Conservation (phyloP, 2,329 filamentous ascomycete genomes). For the Diaporthe batatas region DNA sequence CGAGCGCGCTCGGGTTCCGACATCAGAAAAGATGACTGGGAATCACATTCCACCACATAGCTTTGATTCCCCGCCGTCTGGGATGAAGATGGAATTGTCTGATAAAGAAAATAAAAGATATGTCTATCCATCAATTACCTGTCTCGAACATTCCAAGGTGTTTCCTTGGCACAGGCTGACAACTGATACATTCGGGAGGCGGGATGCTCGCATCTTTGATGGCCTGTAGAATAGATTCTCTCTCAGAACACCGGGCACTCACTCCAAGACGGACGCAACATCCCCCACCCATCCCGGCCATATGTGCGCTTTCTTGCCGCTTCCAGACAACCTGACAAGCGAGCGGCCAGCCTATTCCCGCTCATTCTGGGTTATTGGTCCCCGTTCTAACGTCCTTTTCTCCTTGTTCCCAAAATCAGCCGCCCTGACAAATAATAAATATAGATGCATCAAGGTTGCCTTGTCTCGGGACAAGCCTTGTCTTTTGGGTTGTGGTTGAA, state of each 20-base stretch:
- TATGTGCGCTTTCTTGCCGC: slow-evolving; percentile 15
- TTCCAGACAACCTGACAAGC: slow-evolving; percentile 34
- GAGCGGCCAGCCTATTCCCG: slow-evolving; percentile 39
- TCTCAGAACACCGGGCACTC: slow-evolving; percentile 9
- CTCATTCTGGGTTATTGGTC: slow-evolving; percentile 29
- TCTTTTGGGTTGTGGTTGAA: slow-evolving; percentile 25
- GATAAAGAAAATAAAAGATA: slow-evolving; percentile 38
- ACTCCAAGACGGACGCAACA: slow-evolving; percentile 25
- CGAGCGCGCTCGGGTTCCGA: not conserved
- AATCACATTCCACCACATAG: not conserved
- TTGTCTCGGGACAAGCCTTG: slow-evolving; percentile 31
- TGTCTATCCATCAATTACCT: slow-evolving; percentile 43
- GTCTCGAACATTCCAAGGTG: slow-evolving; percentile 38
- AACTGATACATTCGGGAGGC: slow-evolving; percentile 25
- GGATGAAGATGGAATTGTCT: slow-evolving; percentile 41
- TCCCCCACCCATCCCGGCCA: slow-evolving; percentile 1
- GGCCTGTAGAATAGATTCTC: slow-evolving; percentile 24
- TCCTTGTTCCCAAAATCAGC: slow-evolving; percentile 19
- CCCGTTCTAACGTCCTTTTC: slow-evolving; percentile 24
- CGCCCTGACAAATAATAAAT: slow-evolving; percentile 37
- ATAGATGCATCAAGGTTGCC: slow-evolving; percentile 37
- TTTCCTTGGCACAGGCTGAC: slow-evolving; percentile 32
- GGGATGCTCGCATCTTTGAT: slow-evolving; percentile 25
- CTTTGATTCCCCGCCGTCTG: not conserved
- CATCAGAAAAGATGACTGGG: not conserved